These are phyloP conservation scores for Artemisia argyi DNA, from an alignment of 129 eudicot genomes.

Conservation along the genomic window DNA sequence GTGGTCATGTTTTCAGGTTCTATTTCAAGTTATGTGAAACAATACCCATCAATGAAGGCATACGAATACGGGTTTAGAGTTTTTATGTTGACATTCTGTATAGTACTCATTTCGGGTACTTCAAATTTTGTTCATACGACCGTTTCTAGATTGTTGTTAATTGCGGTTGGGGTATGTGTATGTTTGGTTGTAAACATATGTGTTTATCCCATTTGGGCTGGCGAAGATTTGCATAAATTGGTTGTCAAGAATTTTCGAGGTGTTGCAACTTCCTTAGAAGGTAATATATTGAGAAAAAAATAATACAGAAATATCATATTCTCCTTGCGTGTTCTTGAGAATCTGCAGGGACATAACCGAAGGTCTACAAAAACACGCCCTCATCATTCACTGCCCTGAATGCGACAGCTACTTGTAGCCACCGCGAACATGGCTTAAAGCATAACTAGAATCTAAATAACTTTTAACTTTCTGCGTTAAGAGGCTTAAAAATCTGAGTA, in stretches of 20 bases:
- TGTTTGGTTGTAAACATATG: conserved; percentile 74
- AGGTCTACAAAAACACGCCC: too few relatives aligned
- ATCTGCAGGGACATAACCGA: too few relatives aligned
- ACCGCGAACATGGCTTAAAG: too few relatives aligned
- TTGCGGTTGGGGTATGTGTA: conserved; percentile 76
- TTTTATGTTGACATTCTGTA: conserved; percentile 79
- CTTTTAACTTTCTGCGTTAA: too few relatives aligned
- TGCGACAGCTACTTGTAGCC: too few relatives aligned
- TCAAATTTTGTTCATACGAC: conserved; percentile 74
- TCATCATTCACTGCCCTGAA: too few relatives aligned
- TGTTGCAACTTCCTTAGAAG: conserved; percentile 91
- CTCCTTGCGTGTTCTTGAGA: too few relatives aligned
- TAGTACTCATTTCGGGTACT: conserved; percentile 82
- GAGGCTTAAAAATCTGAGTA: too few relatives aligned
- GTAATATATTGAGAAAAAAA: conserved; percentile 27
- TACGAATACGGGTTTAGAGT: conserved; percentile 91
- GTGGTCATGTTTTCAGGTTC: conserved; percentile 47
- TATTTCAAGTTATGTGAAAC: conserved; percentile 66
- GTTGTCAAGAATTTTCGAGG: conserved; percentile 88
- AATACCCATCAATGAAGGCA: conserved; percentile 78
- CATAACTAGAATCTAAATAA: too few relatives aligned
- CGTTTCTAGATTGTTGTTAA: conserved; percentile 73
- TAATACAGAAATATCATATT: too few relatives aligned
- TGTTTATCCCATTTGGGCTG: conserved; percentile 93
- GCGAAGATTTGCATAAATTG: conserved; percentile 92